phyloP scores from a whole-genome alignment of 2,329 filamentous ascomycete species.

The Ascochyta lentis region DNA sequence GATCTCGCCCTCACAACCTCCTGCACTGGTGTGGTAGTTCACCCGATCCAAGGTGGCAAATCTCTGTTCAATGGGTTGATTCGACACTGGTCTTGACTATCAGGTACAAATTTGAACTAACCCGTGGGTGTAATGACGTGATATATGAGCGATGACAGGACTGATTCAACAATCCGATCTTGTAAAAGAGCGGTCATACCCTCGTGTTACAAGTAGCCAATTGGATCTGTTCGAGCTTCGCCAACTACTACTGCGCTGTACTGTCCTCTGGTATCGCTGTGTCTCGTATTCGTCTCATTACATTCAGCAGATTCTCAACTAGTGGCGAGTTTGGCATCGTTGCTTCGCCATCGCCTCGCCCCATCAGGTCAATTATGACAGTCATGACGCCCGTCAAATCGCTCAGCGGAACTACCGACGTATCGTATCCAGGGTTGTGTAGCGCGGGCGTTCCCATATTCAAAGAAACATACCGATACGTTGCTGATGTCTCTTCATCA shows the following conservation, averaged over 20 bases:
- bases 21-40: too few species aligned
- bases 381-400: neutral
- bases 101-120: too few species aligned
- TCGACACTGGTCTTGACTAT: too few species aligned
- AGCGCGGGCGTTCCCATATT: neutral
- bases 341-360: neutral
- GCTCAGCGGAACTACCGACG: neutral
- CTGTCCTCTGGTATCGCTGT: neutral
- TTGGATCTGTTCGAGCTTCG: neutral
- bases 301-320: neutral
- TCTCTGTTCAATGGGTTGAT: too few species aligned
- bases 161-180: too few species aligned
- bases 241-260: neutral
- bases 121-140: too few species aligned
- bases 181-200: too few species aligned
- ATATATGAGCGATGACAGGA: too few species aligned
- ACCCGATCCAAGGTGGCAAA: too few species aligned
- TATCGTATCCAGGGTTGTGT: neutral
- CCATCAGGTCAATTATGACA: slow-evolving; percentile 25
- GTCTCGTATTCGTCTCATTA: neutral
- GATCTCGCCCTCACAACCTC: too few species aligned
- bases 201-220: neutral
- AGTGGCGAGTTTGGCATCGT: neutral
- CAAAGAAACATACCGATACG: neutral
- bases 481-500: neutral